A percentile compares a stretch with the other conserved stretches of the same genome.
Evolutionary conservation across 2,329 filamentous ascomycete species (phyloP).

Genomic region (Nemania sp.): DNA sequence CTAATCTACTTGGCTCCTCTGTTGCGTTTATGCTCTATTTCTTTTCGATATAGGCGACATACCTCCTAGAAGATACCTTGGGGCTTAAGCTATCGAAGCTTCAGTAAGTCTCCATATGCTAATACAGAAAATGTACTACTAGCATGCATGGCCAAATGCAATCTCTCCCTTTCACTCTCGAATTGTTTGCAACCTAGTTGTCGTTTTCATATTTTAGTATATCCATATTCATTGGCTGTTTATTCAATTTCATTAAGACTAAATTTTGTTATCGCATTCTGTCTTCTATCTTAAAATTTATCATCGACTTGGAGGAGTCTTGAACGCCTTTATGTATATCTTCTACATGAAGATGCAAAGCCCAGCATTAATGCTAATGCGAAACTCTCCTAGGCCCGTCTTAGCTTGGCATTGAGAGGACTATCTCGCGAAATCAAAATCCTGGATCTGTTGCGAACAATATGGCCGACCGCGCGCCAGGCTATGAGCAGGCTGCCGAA

Average conservation of each 20-base stretch:
- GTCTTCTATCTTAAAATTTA: no score
- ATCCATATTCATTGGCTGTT: neutral
- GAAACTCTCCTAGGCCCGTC: neutral
- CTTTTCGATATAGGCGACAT: constrained; percentile 2
- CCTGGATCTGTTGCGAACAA: constrained; percentile 10
- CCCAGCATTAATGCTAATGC: no score
- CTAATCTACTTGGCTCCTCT: neutral
- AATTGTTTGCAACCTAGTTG: neutral
- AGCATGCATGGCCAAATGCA: no score
- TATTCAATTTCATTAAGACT: no score
- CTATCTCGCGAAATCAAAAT: neutral
- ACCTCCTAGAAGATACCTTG: neutral
- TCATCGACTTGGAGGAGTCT: no score
- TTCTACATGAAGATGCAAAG: neutral
- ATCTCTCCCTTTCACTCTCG: no score
- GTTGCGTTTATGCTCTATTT: constrained; percentile 4
- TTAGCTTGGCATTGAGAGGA: neutral
- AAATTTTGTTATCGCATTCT: no score
- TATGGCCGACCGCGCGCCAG: constrained; percentile 36
- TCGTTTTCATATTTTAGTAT: neutral
- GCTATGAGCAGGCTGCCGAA: constrained; percentile 34
- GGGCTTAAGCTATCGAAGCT: neutral
- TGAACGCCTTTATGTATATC: neutral
- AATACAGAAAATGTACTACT: neutral
- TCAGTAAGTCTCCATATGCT: constrained; percentile 10